Percentiles rank a stretch among this genome's conserved stretches.
Evolutionary conservation across 202 grass and related monocot species (phyloP).

Genomic region (Schoenoplectus tabernaemontani): DNA sequence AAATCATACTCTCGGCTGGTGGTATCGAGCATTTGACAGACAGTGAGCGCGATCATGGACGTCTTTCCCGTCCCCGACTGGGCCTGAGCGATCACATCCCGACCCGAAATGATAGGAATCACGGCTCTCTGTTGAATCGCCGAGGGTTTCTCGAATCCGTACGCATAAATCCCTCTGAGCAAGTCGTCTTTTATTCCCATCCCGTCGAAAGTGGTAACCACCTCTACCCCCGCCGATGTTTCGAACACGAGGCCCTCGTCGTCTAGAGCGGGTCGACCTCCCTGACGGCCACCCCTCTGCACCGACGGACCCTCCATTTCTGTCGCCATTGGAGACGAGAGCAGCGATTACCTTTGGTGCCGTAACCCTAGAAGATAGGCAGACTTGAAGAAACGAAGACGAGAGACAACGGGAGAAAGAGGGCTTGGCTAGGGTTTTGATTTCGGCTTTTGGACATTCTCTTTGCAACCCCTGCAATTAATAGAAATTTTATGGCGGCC

Average conservation of each 20-base stretch:
- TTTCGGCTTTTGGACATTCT: neutral
- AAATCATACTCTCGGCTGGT: constrained; percentile 48
- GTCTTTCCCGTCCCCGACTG: constrained; percentile 97
- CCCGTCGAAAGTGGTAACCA: constrained; percentile 67
- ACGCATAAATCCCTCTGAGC: constrained; percentile 77
- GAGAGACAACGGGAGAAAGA: neutral
- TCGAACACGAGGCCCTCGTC: constrained; percentile 66
- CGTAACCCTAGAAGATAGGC: constrained; percentile 29
- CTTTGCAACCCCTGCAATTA: neutral
- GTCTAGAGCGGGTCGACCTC: constrained; percentile 31
- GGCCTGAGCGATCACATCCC: constrained; percentile 94
- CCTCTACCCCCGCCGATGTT: constrained; percentile 70
- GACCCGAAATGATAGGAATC: constrained; percentile 63
- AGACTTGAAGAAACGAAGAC: neutral
- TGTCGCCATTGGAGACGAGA: constrained; percentile 24
- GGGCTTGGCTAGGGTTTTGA: constrained; percentile 15
- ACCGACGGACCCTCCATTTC: constrained; percentile 26
- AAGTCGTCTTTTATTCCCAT: constrained; percentile 91
- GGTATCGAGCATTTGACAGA: constrained; percentile 85
- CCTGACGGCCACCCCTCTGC: constrained; percentile 21
- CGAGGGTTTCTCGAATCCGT: constrained; percentile 81
- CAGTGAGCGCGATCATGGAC: constrained; percentile 81
- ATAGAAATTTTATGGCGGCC: neutral
- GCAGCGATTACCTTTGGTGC: neutral
- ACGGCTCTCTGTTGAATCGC: constrained; percentile 86